A percentile compares a stretch with the other conserved stretches of the same genome.
Conservation (phyloP, 139 green algal genomes). For the Deuterostichococcus epilithicus region DNA sequence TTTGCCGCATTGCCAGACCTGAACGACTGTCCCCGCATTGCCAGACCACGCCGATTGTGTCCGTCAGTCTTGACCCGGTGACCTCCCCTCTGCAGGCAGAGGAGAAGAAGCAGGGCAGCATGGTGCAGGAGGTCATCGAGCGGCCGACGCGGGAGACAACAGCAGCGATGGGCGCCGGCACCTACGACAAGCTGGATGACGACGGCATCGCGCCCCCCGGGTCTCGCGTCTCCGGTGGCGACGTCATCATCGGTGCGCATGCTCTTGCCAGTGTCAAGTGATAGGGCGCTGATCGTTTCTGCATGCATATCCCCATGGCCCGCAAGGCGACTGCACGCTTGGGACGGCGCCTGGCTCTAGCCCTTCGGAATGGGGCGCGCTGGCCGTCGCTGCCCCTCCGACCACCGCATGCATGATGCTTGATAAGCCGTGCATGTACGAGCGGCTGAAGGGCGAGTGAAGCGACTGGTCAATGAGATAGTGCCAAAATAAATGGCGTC, state of each 20-base stretch:
- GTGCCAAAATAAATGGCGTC: too few species aligned
- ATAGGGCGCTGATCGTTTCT: background rate
- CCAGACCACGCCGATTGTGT: background rate
- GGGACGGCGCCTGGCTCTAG: too few species aligned
- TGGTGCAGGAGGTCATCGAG: constrained; percentile 87
- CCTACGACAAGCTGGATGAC: constrained; percentile 98
- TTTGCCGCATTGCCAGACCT: too few species aligned
- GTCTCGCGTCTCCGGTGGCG: constrained; percentile 73
- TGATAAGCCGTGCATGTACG: too few species aligned
- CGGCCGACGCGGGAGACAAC: constrained; percentile 66
- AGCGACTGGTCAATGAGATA: too few species aligned
- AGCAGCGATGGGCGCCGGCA: constrained; percentile 72
- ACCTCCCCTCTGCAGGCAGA: constrained; percentile 80
- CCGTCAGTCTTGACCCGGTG: background rate
- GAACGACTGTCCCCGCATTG: background rate
- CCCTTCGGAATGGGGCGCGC: too few species aligned
- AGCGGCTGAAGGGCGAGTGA: too few species aligned
- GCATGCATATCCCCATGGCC: background rate
- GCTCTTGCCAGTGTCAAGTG: too few species aligned
- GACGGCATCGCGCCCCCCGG: constrained; percentile 88
- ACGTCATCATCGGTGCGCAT: constrained; percentile 70
- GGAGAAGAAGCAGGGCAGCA: constrained; percentile 77
- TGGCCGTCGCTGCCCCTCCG: too few species aligned
- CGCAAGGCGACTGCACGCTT: too few species aligned
- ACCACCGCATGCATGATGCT: too few species aligned